Evolutionary conservation across 148 eudicot species (phyloP), one percentile per base, ranked within the genome.

Genomic region (Polygonum maritimum): DNA sequence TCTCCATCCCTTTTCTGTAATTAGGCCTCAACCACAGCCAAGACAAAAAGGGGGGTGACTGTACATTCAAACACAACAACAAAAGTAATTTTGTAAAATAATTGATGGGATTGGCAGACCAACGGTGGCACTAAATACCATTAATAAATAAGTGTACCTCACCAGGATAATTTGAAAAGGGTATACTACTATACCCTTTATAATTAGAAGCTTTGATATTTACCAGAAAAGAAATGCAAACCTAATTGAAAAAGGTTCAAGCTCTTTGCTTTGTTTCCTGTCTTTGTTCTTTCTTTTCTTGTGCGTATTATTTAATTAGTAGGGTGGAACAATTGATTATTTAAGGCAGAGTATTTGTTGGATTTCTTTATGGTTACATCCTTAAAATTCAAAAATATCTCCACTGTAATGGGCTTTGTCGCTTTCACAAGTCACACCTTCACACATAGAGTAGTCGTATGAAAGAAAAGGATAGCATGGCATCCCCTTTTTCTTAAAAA

Each of bases 231-330:
- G 7, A 14, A 14, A 16, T 57, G 33, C 2, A 19, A 57, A 57
- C 33, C 57, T n/a, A 62, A 67, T 67, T 67, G 39, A 14, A 31
- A 63, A 63, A 63, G 70, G 40, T 35, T 5, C 18, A 63, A 63
- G 7, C 35, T 13, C 40, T 63, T 63, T 35, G 40, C 12, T 35
- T 33, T 35, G 70, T 63, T 63, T 40, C 39, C 7, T 63, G 3
- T 35, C 35, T 33, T 26, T 26, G 31, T 26, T 26, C 31, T 26
- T 26, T 26, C 31, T 4, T 63, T 63, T 7, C 40, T 26, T 31
- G 70, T 63, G 39, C 35, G 41, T 8, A 63, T 63, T 63, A 63
- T 33, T 35, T 63, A 63, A 63, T 63, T 63, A 63, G 70, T 33
- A 31, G 41, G 40, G 40, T 63, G 70, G 40, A 35, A 7, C 7